Percentiles rank a stretch among this genome's conserved stretches.
Conservation (phyloP, 192 early-diverging fungal species). For the Oehlia diaphana region DNA sequence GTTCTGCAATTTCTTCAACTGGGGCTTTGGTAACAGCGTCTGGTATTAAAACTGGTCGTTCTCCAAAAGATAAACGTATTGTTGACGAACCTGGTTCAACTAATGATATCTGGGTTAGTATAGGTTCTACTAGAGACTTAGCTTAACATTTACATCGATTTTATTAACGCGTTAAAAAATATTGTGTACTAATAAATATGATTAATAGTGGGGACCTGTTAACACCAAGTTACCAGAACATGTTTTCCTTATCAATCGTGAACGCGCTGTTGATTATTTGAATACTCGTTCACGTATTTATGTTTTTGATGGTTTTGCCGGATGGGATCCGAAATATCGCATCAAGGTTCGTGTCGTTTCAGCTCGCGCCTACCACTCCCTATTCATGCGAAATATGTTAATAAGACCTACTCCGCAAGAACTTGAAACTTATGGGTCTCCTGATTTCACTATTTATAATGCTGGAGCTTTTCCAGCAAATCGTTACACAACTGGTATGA, state of each 20-base stretch:
- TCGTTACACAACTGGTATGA: constrained; percentile 93
- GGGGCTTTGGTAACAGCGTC: constrained; percentile 92
- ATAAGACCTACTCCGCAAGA: constrained; percentile 92
- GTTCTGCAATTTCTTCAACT: constrained; percentile 85
- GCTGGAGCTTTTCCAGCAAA: constrained; percentile 94
- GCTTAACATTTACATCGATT: neutral
- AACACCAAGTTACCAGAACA: constrained; percentile 86
- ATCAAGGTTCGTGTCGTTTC: constrained; percentile 97
- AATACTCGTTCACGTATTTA: constrained; percentile 92
- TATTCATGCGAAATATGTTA: constrained; percentile 99
- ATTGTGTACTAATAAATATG: no score
- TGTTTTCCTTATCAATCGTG: constrained; percentile 91
- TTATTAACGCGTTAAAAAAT: neutral
- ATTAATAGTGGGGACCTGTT: constrained; percentile 85
- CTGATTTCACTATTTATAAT: constrained; percentile 98
- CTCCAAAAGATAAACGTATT: constrained; percentile 96
- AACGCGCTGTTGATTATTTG: constrained; percentile 94
- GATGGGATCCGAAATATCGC: constrained; percentile 98
- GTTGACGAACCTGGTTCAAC: constrained; percentile 86
- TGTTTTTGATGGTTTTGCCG: constrained; percentile 96
- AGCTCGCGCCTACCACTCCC: constrained; percentile 90
- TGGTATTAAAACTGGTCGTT: constrained; percentile 91
- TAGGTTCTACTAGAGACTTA: constrained; percentile 2
- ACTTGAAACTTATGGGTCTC: constrained; percentile 89
- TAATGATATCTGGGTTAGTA: constrained; percentile 79